These are phyloP conservation scores for Dissophora globulifera DNA, from an alignment of 192 early-diverging fungal genomes.

Conservation along the genomic window DNA sequence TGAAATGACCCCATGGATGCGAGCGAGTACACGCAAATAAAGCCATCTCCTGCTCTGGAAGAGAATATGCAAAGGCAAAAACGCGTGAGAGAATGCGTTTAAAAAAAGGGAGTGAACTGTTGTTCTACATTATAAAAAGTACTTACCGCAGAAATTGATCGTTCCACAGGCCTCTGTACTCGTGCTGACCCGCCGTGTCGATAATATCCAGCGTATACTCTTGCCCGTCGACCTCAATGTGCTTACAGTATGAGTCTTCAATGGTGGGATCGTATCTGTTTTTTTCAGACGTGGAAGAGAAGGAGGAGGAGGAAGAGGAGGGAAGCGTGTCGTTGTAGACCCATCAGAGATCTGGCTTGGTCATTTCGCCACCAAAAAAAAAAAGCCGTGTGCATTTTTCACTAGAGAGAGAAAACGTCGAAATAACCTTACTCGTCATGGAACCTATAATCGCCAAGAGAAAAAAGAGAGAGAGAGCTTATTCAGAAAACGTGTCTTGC, in stretches of 20 bases:
- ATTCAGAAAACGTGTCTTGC: no score
- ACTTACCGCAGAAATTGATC: constrained; percentile 39
- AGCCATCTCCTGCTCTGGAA: constrained; percentile 81
- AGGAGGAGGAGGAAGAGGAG: no score
- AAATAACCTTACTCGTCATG: constrained; percentile 12
- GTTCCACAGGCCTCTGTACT: constrained; percentile 65
- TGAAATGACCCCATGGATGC: constrained; percentile 78
- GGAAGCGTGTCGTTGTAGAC: no score
- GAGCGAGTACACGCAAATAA: constrained; percentile 86
- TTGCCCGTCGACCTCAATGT: constrained; percentile 75
- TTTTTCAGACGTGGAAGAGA: no score
- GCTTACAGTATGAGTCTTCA: constrained; percentile 74
- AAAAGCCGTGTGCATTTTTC: no score
- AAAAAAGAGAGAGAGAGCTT: background rate
- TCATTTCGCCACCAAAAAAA: no score
- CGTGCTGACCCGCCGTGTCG: constrained; percentile 87
- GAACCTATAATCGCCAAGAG: constrained; percentile 14
- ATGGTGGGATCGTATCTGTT: constrained; percentile 40
- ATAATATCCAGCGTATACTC: constrained; percentile 79
- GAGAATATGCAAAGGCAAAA: no score
- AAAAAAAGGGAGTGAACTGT: background rate
- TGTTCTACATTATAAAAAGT: background rate
- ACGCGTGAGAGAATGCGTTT: no score
- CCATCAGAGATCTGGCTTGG: no score
- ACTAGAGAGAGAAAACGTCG: no score